Base-by-base conservation (phyloP, 2,329 filamentous ascomycete species). In the Orbilia brochopaga region DNA sequence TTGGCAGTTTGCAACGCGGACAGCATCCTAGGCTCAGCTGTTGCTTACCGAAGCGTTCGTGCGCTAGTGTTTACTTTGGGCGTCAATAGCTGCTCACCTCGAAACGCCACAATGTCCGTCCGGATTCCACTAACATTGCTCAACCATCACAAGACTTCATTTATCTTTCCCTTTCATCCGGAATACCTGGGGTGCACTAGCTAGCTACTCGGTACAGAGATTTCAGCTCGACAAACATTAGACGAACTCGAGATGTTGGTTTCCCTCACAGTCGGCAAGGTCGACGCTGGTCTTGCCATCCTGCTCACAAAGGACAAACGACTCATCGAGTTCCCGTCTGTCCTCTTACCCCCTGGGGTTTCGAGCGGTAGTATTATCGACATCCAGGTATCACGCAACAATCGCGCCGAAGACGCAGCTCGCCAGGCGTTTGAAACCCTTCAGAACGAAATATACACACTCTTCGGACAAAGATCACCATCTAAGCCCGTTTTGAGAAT, bases 181-280 rank as follows among this genome's bases (percentile, higher is more conserved):
- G 37, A 2, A 42, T 42, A 5, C 37, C 27, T 32, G 8, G 8
- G 27, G 27, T 4, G n/a, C n/a, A n/a, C n/a, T n/a, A 32, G 27
- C 27, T 32, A 8, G 8, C 27, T n/a, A 40, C 11, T 44, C 10
- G 17, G 30, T 42, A 30, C 24, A 7, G 17, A 15, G 32, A 46
- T 7, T 19, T 40, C 27, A 21, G 13, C 19, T 55, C 17, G 13
- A 21, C 17, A 10, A 32, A 37, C 30, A 48, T 57, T 48, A 52
- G 44, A 56, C 35, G 30, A 48, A 54, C 62, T 61, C 76, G 85
- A 79, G 56, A 97, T 99, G 94, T 85, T 97, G 78, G 91, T 99
- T 81, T 97, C 94, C 76, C 85, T 99, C 79, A 97, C 93, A 56
- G 94, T 99, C 81, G 94, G 94, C 84, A 99, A 99, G 83, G 94